Conservation (phyloP, 1,139 yeast species). For the Yamadazyma triangularis region DNA sequence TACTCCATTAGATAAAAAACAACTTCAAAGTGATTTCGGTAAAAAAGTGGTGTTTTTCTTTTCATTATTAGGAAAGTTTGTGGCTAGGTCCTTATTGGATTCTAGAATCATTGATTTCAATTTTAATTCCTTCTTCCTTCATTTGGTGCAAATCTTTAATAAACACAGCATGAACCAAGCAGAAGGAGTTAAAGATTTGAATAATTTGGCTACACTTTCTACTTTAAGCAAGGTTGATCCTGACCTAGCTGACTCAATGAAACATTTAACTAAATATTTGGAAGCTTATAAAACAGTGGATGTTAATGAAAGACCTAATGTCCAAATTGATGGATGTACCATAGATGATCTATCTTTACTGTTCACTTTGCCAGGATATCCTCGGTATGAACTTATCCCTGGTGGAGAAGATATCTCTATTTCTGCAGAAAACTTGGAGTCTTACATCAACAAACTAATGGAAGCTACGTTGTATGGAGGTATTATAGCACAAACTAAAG, state of each 20-base stretch:
- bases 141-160: conserved; percentile 32
- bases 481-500: conserved; percentile 55
- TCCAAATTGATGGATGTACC: conserved; percentile 40
- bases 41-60: conserved; percentile 51
- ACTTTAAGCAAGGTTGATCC: conserved; percentile 54
- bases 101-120: conserved; percentile 81
- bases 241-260: conserved; percentile 56
- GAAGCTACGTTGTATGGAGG: conserved; percentile 66
- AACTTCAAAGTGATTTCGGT: conserved; percentile 31
- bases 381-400: conserved; percentile 51
- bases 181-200: conserved; percentile 17
- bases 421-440: conserved; percentile 48
- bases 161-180: too few species aligned
- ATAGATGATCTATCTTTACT: conserved; percentile 55
- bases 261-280: conserved; percentile 44
- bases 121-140: conserved; percentile 69
- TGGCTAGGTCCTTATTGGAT: conserved; percentile 85
- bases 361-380: conserved; percentile 77
- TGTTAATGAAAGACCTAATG: conserved; percentile 16
- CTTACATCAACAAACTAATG: conserved; percentile 54
- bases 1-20: conserved; percentile 44
- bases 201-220: conserved; percentile 32
- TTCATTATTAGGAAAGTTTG: conserved; percentile 69
- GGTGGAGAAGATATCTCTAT: conserved; percentile 54
- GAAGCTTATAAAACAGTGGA: conserved; percentile 17